A percentile compares a stretch with the other conserved stretches of the same genome.
Evolutionary conservation across 352 stramenopile genomes (phyloP).

Genomic region (Globisporangium cylindrosporum): DNA sequence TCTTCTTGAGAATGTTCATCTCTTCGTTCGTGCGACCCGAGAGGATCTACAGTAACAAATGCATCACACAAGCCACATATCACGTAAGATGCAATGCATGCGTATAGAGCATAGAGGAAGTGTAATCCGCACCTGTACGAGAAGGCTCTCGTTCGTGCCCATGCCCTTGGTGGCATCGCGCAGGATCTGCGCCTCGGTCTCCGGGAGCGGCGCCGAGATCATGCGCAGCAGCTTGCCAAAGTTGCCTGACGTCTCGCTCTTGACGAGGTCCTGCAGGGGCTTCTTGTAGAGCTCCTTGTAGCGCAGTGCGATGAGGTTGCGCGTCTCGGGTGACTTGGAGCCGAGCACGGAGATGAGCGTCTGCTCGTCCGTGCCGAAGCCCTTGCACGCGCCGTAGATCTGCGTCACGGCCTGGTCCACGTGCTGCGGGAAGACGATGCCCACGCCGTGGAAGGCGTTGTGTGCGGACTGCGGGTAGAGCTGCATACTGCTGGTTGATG

Average conservation of each 20-base stretch:
- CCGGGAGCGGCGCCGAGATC: constrained; percentile 66
- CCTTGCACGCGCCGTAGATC: constrained; percentile 65
- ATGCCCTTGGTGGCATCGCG: constrained; percentile 63
- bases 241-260: constrained; percentile 74
- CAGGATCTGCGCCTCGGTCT: constrained; percentile 47
- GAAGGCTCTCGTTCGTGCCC: constrained; percentile 66
- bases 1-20: constrained; percentile 76
- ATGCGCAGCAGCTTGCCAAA: constrained; percentile 67
- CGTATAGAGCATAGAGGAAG: background rate
- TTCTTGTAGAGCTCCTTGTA: constrained; percentile 72
- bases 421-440: constrained; percentile 39
- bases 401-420: constrained; percentile 66
- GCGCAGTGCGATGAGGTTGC: constrained; percentile 61
- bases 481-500: constrained; percentile 23
- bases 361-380: constrained; percentile 73
- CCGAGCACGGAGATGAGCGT: constrained; percentile 66
- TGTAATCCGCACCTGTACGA: constrained; percentile 33
- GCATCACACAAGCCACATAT: background rate
- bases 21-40: constrained; percentile 74
- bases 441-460: constrained; percentile 48
- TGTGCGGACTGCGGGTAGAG: constrained; percentile 63
- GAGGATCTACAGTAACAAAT: constrained; percentile 37
- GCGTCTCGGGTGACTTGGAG: constrained; percentile 62
- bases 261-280: constrained; percentile 49
- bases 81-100: background rate